phyloP scores from a whole-genome alignment of 805 yeast species.

The Cephaloascus albidus region DNA sequence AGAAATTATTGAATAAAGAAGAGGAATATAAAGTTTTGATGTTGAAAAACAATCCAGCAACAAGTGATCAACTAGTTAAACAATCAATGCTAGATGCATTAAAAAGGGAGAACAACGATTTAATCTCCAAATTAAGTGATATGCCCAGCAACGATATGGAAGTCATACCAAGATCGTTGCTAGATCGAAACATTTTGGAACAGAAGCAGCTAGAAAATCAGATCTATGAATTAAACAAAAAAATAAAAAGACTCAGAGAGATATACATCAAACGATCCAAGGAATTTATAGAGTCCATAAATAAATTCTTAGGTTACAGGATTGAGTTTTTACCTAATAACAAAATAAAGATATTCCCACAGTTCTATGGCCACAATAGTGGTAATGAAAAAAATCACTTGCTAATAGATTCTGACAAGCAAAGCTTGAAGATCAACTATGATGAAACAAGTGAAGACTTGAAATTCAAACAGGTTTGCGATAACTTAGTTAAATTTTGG shows the following conservation, averaged over 20 bases:
- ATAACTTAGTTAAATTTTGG: constrained; percentile 56
- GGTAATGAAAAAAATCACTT: constrained; percentile 32
- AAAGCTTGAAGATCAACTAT: constrained; percentile 45
- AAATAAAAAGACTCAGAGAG: constrained; percentile 42
- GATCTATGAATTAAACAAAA: constrained; percentile 40
- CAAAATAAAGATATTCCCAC: constrained; percentile 44
- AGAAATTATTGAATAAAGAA: constrained; percentile 10
- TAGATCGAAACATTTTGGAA: constrained; percentile 54
- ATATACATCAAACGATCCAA: constrained; percentile 57
- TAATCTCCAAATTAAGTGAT: constrained; percentile 23
- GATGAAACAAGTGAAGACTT: constrained; percentile 7
- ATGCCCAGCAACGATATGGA: constrained; percentile 9
- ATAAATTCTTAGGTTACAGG: constrained; percentile 61
- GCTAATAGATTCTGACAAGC: constrained; percentile 45
- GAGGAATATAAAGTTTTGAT: constrained; percentile 42
- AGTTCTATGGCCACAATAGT: constrained; percentile 21
- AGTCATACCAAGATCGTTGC: constrained; percentile 49
- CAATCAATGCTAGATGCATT: constrained; percentile 40
- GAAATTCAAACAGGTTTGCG: constrained; percentile 24
- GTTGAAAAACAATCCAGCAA: constrained; percentile 56
- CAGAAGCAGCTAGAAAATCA: constrained; percentile 35
- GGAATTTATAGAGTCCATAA: constrained; percentile 61
- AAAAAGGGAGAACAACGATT: constrained; percentile 47
- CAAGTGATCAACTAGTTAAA: constrained; percentile 53
- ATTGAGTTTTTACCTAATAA: constrained; percentile 56